These are phyloP conservation scores for Chlamydomonas eustigma DNA, from an alignment of 139 green algal genomes.

Conservation along the genomic window DNA sequence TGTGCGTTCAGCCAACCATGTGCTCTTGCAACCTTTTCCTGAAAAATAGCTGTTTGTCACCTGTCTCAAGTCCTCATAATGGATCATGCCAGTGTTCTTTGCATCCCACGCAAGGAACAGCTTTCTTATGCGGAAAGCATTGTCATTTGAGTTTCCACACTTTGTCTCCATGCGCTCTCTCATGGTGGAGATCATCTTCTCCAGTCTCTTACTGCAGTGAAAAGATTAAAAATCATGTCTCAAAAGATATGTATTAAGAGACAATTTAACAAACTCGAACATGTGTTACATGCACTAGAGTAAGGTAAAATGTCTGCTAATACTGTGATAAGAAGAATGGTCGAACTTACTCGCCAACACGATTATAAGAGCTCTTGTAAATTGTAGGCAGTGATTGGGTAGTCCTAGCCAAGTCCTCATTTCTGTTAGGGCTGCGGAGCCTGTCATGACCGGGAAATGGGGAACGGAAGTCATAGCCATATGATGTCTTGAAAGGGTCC, in stretches of 20 bases:
- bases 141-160: slow-evolving; percentile 70
- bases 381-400: slow-evolving; percentile 51
- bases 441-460: slow-evolving; percentile 47
- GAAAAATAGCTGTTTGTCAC: no score
- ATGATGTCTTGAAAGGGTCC: slow-evolving; percentile 63
- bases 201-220: slow-evolving; percentile 58
- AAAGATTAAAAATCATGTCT: no score
- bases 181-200: slow-evolving; percentile 75
- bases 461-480: slow-evolving; percentile 58
- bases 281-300: no score
- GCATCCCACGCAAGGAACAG: slow-evolving; percentile 79
- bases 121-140: slow-evolving; percentile 73
- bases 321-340: no score
- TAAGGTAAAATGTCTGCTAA: no score
- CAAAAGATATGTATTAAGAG: no score
- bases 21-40: no score
- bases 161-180: slow-evolving; percentile 71
- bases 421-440: slow-evolving; percentile 68
- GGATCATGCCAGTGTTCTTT: slow-evolving; percentile 48
- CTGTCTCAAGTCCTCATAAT: slow-evolving; percentile 74
- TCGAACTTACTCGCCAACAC: slow-evolving; percentile 66
- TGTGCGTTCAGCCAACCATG: no score
- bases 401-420: slow-evolving; percentile 62
- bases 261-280: no score
- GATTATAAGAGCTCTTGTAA: slow-evolving; percentile 61